Percentiles rank a stretch among this genome's conserved stretches.
Conservation (phyloP, 345 rosid species). For the Syzygium grande region DNA sequence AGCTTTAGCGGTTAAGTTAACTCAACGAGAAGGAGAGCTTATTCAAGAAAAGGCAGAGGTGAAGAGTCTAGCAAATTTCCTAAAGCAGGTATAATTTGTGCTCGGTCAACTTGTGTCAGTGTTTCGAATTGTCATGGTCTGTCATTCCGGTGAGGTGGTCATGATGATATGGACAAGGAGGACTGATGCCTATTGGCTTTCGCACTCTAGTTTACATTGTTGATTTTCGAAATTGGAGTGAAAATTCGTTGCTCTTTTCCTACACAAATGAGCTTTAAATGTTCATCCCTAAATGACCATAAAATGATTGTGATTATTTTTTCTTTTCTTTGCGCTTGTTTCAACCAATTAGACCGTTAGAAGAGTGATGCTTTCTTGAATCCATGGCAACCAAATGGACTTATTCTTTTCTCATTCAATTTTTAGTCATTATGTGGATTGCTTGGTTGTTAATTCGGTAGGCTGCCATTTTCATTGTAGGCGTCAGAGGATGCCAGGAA, state of each 20-base stretch:
- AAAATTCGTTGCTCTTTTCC: background rate
- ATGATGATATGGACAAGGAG: background rate
- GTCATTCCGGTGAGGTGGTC: background rate
- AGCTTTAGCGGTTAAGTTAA: slow-evolving; percentile 90
- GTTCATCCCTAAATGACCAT: background rate
- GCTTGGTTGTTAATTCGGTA: background rate
- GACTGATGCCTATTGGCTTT: background rate
- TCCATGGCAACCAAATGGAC: background rate
- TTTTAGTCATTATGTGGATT: background rate
- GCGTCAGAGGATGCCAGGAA: slow-evolving; percentile 98
- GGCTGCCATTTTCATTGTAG: slow-evolving; percentile 21
- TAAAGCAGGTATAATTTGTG: slow-evolving; percentile 59
- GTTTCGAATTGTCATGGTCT: background rate
- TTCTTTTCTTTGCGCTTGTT: background rate
- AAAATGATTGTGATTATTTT: background rate
- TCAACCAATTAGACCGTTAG: background rate
- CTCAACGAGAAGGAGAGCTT: slow-evolving; percentile 95
- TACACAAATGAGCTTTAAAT: background rate
- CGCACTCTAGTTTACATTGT: background rate
- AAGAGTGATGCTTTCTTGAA: background rate
- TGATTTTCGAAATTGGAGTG: background rate
- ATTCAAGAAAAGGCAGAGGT: slow-evolving; percentile 93
- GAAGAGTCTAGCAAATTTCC: slow-evolving; percentile 82
- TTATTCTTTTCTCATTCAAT: background rate
- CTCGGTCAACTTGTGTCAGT: background rate